Evolutionary conservation across 371 early-diverging fungal species (phyloP).

Genomic region (Sporodiniella umbellata): DNA sequence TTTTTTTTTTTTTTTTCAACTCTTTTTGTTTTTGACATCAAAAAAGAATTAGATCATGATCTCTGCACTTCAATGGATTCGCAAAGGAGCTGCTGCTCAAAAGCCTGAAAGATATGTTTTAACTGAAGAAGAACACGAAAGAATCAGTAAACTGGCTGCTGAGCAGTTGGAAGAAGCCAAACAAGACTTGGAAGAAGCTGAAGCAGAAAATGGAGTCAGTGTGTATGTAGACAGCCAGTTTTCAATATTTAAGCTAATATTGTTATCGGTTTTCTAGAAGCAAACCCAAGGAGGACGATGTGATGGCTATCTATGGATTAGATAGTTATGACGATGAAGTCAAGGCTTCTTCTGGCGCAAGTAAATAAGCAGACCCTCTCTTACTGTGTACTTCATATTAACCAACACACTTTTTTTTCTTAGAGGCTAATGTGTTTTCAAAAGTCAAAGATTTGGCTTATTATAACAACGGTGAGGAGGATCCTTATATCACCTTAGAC

Average conservation of each 20-base stretch:
- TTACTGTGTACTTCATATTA: too few relatives aligned
- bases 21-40: slow-evolving; percentile 1
- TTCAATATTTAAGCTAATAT: too few relatives aligned
- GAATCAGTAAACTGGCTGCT: slow-evolving; percentile 69
- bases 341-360: slow-evolving; percentile 28
- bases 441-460: slow-evolving; percentile 78
- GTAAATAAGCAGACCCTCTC: too few relatives aligned
- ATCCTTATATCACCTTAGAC: slow-evolving; percentile 77
- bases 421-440: slow-evolving; percentile 56
- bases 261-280: too few relatives aligned
- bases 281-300: slow-evolving; percentile 42
- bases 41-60: slow-evolving; percentile 53
- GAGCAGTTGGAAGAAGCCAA: slow-evolving; percentile 73
- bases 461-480: slow-evolving; percentile 72
- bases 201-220: slow-evolving; percentile 23
- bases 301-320: slow-evolving; percentile 73
- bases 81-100: slow-evolving; percentile 83
- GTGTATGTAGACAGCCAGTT: not conserved
- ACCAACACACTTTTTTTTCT: too few relatives aligned
- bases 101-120: slow-evolving; percentile 75
- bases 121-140: slow-evolving; percentile 82
- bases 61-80: slow-evolving; percentile 81
- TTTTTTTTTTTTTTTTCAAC: slow-evolving; percentile 2
- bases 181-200: slow-evolving; percentile 59
- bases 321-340: slow-evolving; percentile 70